A percentile compares a stretch with the other conserved stretches of the same genome.
phyloP scores from a whole-genome alignment of 2,329 filamentous ascomycete species.

The Diaporthe sp. region DNA sequence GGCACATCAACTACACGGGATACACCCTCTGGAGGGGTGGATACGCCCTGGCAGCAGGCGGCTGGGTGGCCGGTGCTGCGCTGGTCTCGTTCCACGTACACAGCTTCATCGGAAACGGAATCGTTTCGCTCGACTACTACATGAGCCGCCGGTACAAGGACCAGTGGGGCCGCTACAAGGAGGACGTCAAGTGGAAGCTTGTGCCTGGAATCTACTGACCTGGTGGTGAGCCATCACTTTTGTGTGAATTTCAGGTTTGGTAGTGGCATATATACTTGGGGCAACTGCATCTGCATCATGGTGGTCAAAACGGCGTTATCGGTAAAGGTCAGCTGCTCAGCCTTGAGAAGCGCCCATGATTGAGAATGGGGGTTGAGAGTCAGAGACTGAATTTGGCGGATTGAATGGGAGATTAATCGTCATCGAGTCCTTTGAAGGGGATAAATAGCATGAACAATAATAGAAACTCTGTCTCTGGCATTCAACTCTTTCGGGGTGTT shows the following conservation, averaged over 20 bases:
- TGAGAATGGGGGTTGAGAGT: background rate
- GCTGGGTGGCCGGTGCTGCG: slow-evolving; percentile 52
- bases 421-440: no score
- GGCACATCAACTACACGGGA: slow-evolving; percentile 59
- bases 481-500: background rate
- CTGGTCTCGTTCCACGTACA: slow-evolving; percentile 50
- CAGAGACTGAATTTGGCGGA: no score
- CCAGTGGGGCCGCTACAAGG: slow-evolving; percentile 57
- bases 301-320: slow-evolving; percentile 8
- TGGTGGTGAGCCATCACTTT: no score
- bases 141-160: slow-evolving; percentile 54
- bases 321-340: background rate
- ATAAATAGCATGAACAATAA: background rate
- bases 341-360: background rate
- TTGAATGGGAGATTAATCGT: no score
- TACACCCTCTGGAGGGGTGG: slow-evolving; percentile 54
- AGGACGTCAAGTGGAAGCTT: slow-evolving; percentile 53
- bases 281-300: slow-evolving; percentile 10
- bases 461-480: background rate
- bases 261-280: background rate
- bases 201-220: slow-evolving; percentile 55
- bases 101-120: slow-evolving; percentile 51
- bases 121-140: slow-evolving; percentile 54
- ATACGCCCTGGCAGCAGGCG: slow-evolving; percentile 52
- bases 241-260: background rate